Evolutionary conservation across 768 basidiomycete genomes (phyloP).

Genomic region (Rhodotorula paludigena): DNA sequence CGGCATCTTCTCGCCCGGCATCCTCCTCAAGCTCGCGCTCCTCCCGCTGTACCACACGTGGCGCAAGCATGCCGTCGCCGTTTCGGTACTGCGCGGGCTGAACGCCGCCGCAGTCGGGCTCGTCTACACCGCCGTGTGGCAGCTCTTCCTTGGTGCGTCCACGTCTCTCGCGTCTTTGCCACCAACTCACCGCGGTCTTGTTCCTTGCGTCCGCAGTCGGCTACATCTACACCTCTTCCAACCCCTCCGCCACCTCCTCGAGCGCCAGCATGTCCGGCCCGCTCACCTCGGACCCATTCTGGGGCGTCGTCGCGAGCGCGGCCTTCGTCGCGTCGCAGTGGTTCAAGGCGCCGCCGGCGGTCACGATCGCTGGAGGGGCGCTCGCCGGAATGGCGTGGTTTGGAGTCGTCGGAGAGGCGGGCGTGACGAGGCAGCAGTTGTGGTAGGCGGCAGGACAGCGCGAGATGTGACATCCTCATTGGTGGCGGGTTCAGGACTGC

Average conservation of each 20-base stretch:
- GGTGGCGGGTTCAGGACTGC: too few species aligned
- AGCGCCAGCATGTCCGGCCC: slow-evolving; percentile 11
- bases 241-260: slow-evolving; percentile 2
- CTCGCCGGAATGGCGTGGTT: slow-evolving; percentile 26
- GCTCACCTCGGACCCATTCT: slow-evolving; percentile 52
- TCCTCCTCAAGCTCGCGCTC: slow-evolving; percentile 45
- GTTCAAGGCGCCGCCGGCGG: slow-evolving; percentile 44
- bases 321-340: slow-evolving; percentile 52
- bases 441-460: too few species aligned
- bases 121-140: slow-evolving; percentile 34
- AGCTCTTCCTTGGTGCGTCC: slow-evolving; percentile 28
- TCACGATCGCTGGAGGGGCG: slow-evolving; percentile 17
- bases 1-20: slow-evolving; percentile 56
- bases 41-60: slow-evolving; percentile 40
- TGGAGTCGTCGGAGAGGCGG: slow-evolving; percentile 1
- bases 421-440: not conserved
- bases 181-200: slow-evolving; percentile 17
- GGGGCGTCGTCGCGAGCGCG: slow-evolving; percentile 51
- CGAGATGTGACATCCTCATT: too few species aligned
- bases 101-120: slow-evolving; percentile 46
- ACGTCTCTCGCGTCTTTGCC: slow-evolving; percentile 6
- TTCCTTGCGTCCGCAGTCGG: slow-evolving; percentile 36
- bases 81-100: slow-evolving; percentile 42
- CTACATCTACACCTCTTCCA: slow-evolving; percentile 26
- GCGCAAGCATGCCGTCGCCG: slow-evolving; percentile 29